Percentiles rank a stretch among this genome's conserved stretches.
These are phyloP conservation scores for Fusarium chuoi DNA, from an alignment of 2,329 filamentous ascomycete genomes.

Conservation along the genomic window DNA sequence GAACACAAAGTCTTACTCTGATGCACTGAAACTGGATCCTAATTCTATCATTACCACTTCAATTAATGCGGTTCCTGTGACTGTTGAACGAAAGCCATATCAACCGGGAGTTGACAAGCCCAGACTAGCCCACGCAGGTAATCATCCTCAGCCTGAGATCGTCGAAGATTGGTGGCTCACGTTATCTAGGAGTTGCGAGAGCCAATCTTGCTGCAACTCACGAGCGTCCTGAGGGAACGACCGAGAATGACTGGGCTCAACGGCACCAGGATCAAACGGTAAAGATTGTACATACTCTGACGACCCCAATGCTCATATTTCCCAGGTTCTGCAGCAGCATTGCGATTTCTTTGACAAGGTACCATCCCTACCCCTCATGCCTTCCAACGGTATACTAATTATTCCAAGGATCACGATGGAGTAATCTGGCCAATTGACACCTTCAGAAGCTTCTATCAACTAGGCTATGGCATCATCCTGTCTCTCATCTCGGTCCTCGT, in stretches of 20 bases:
- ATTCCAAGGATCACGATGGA: neutral
- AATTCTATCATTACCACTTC: fast-evolving
- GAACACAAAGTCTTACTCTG: neutral
- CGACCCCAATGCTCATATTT: fast-evolving
- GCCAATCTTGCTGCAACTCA: neutral
- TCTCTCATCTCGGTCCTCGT: fast-evolving
- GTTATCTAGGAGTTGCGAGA: neutral
- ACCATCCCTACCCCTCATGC: fast-evolving
- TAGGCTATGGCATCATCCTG: neutral
- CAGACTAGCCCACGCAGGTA: fast-evolving
- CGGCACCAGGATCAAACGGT: fast-evolving
- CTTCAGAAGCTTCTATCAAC: fast-evolving
- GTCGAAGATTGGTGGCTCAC: no score
- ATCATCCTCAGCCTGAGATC: no score
- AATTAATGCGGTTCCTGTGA: neutral
- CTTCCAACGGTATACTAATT: fast-evolving
- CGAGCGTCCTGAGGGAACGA: neutral
- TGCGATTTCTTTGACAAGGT: neutral
- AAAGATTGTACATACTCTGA: fast-evolving
- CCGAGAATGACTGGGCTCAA: neutral
- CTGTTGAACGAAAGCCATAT: neutral
- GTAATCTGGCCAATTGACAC: neutral
- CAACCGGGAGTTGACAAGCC: neutral
- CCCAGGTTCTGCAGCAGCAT: neutral
- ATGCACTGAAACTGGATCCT: fast-evolving